Base-by-base conservation (phyloP, 2,329 filamentous ascomycete species). In the Dothideomycetidae sp. region DNA sequence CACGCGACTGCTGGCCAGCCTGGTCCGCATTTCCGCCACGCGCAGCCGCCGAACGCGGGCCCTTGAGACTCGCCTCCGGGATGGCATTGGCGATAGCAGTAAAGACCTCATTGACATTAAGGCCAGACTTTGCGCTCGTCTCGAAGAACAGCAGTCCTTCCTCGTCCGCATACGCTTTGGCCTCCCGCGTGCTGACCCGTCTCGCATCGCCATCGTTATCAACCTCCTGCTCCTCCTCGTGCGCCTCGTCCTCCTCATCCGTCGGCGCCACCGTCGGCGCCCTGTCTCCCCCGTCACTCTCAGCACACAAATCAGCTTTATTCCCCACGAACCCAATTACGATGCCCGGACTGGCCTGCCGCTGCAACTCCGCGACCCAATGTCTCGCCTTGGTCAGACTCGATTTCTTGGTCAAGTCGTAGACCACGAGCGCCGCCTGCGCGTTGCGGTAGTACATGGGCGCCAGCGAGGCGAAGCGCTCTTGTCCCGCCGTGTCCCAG, bases 391-490 rank as follows among this genome's bases (percentile, higher is more conserved):
- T 96, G 61, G 84, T 76, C 50, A 98, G 77, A 33, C 85, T 93
- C 34, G 84, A 90, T 30, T 86, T 81, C 62, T 96, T 96, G 45
- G 90, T 98, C 52, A 98, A 78, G 58, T 98, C 88, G 73, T 96
- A 98, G 57, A 96, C 88, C 44, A 98, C 88, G 49, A 98, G 81
- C 10, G 90, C 90, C 46, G 86, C 85, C 66, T 96, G 88, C 36
- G 90, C 90, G 59, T 98, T 96, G 62, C 88, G 85, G 69, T 96
- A 96, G 72, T 98, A 98, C 90, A 96, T 96, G 52, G 88, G 90
- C 36, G 90, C 90, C 43, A 96, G 75, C 36, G 82, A 92, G 51
- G 88, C 88, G 57, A 96, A 98, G 46, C 88, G 83, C 67, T 98
- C 88, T 63, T 98, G 88, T 55, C 88, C 88, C 30, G 90, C 88